Conservation (phyloP, 257 asterid genomes). For the Solanum paucissectum region DNA sequence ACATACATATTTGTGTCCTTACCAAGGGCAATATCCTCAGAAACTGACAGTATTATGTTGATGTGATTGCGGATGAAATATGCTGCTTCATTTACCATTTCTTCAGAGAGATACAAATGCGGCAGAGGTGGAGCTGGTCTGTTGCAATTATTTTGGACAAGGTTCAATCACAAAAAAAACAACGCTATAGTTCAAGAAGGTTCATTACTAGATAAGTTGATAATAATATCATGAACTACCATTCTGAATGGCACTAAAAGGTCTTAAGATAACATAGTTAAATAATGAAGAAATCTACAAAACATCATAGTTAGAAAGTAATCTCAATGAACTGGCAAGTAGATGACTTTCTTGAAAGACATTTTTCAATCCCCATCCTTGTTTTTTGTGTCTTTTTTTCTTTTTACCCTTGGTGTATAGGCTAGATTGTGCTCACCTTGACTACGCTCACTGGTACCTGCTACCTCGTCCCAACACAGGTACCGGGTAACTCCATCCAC, state of each 20-base stretch:
- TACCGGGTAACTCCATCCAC: not conserved
- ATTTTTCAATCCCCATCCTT: not conserved
- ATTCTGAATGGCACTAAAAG: not conserved
- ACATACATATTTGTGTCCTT: slow-evolving; percentile 51
- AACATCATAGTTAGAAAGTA: not conserved
- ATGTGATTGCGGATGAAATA: slow-evolving; percentile 24
- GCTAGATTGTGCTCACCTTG: not conserved
- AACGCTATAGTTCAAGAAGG: not conserved
- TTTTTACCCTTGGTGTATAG: not conserved
- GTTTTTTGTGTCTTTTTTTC: not conserved
- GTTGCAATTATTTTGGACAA: slow-evolving; percentile 13
- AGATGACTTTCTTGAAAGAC: not conserved
- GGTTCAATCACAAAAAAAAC: not conserved
- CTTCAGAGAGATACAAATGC: slow-evolving; percentile 63
- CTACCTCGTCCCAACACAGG: not conserved
- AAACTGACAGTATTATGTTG: slow-evolving; percentile 38
- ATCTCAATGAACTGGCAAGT: not conserved
- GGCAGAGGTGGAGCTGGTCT: slow-evolving; percentile 90
- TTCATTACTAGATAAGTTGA: not conserved
- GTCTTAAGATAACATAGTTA: not conserved
- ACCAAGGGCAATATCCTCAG: slow-evolving; percentile 60
- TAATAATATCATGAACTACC: not conserved
- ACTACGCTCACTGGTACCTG: too few relatives aligned
- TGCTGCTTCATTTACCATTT: slow-evolving; percentile 41
- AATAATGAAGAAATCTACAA: not conserved